Evolutionary conservation across 352 stramenopile species (phyloP).

Genomic region (Phytophthora boehmeriae): DNA sequence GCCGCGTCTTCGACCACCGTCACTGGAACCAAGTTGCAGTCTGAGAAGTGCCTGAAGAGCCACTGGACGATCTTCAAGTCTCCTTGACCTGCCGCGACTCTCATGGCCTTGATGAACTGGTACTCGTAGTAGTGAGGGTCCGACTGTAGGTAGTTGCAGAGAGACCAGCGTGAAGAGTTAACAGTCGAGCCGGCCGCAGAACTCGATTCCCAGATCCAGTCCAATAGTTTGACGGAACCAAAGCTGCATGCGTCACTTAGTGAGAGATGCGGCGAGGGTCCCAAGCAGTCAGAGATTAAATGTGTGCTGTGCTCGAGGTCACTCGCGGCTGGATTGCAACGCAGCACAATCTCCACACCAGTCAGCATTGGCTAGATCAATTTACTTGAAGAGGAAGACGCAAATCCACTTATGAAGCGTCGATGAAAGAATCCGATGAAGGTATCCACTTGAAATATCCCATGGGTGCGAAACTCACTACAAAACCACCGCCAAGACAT

Average conservation of each 20-base stretch:
- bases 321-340: background rate
- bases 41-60: slow-evolving; percentile 4
- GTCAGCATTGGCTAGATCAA: background rate
- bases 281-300: slow-evolving; percentile 1
- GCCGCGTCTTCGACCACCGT: slow-evolving; percentile 19
- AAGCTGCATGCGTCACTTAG: background rate
- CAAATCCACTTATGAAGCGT: too few relatives aligned
- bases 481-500: too few relatives aligned
- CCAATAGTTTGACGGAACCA: slow-evolving; percentile 1
- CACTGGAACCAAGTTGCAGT: slow-evolving; percentile 2
- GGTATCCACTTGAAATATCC: too few relatives aligned
- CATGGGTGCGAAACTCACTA: too few relatives aligned
- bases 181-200: background rate
- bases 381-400: background rate
- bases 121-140: slow-evolving; percentile 7
- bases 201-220: slow-evolving; percentile 9
- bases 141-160: slow-evolving; percentile 9
- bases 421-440: too few relatives aligned
- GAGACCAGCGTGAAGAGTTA: background rate
- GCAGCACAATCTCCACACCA: background rate
- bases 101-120: background rate
- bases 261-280: background rate
- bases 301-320: background rate
- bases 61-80: slow-evolving; percentile 6
- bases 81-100: background rate